These are phyloP conservation scores for Chloranthus sessilifolius DNA, from an alignment of 164 flowering plant species.

Conservation along the genomic window DNA sequence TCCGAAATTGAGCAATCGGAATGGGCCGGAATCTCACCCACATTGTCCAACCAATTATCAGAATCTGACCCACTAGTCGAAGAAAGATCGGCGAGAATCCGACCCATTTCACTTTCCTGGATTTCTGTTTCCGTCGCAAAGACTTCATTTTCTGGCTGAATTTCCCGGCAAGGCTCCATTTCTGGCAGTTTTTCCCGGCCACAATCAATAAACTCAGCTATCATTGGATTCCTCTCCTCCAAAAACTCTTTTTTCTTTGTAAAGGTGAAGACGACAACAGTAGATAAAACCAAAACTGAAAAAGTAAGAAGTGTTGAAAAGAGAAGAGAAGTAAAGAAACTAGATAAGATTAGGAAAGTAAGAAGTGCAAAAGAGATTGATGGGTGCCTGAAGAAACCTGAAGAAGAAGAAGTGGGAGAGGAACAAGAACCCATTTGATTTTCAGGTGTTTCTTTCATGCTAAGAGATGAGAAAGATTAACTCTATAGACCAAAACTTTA, in stretches of 20 bases:
- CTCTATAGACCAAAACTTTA: not conserved
- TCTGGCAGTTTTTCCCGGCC: constrained; percentile 2
- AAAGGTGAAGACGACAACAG: constrained; percentile 26
- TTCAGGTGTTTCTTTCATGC: not conserved
- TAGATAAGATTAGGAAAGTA: constrained; percentile 18
- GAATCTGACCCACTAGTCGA: too few species aligned
- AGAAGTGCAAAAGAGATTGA: constrained; percentile 6
- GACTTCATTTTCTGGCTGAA: constrained; percentile 12
- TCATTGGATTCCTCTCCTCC: constrained; percentile 7
- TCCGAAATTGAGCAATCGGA: constrained; percentile 76
- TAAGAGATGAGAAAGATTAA: not conserved
- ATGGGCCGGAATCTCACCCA: constrained; percentile 18
- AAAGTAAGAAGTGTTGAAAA: constrained; percentile 28
- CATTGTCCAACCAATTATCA: too few species aligned
- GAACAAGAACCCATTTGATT: constrained; percentile 7
- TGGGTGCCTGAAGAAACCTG: constrained; percentile 5
- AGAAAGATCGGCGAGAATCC: constrained; percentile 12
- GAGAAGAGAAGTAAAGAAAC: constrained; percentile 22
- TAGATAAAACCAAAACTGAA: constrained; percentile 30
- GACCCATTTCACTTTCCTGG: constrained; percentile 14
- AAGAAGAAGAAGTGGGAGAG: not conserved
- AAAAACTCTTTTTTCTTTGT: constrained; percentile 23
- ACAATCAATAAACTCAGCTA: constrained; percentile 11
- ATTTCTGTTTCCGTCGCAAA: constrained; percentile 5
- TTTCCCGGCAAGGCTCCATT: constrained; percentile 6